These are phyloP conservation scores for Solanum chacoense DNA, from an alignment of 305 asterid genomes.

Conservation along the genomic window DNA sequence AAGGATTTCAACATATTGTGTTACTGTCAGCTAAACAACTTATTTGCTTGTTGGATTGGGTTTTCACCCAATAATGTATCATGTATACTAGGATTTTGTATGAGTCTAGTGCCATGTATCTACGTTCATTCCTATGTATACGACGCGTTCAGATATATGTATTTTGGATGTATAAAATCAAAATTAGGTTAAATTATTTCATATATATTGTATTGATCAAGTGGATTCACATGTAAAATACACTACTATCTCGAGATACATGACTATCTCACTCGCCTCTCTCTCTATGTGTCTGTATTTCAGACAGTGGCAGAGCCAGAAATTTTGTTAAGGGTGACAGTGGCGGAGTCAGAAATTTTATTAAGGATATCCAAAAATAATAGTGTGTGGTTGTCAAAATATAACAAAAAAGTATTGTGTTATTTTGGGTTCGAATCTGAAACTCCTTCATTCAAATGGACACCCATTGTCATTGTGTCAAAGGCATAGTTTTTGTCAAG, in stretches of 20 bases:
- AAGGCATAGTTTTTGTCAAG: too few relatives aligned
- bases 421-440: too few relatives aligned
- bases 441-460: too few relatives aligned
- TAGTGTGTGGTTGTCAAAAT: too few relatives aligned
- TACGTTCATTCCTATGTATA: background rate
- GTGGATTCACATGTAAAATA: background rate
- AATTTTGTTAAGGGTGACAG: too few relatives aligned
- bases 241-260: background rate
- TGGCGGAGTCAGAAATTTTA: too few relatives aligned
- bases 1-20: background rate
- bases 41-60: constrained; percentile 2
- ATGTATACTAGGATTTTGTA: background rate
- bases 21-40: constrained; percentile 3
- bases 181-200: background rate
- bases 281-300: background rate
- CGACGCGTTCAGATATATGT: background rate
- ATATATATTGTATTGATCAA: background rate
- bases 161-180: background rate
- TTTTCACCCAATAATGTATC: background rate
- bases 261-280: too few relatives aligned
- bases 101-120: background rate
- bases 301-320: too few relatives aligned
- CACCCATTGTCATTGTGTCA: too few relatives aligned
- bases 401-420: too few relatives aligned
- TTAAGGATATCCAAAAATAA: too few relatives aligned